Evolutionary conservation across 129 eudicot genomes (phyloP).

Genomic region (Cynara cardunculus): DNA sequence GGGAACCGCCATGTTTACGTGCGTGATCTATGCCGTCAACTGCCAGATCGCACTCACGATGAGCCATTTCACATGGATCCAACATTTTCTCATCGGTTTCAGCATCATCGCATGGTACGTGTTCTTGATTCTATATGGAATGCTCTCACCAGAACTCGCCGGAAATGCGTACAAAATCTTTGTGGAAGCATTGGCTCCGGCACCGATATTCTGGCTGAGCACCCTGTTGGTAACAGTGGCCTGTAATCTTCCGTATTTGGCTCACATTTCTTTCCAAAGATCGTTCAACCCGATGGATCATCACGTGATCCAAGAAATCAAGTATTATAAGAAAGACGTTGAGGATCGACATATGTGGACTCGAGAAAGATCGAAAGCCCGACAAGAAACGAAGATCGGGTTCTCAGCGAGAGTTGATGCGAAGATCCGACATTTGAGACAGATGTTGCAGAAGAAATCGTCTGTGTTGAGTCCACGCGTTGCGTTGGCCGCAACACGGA

Average conservation of each 20-base stretch:
- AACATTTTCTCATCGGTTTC: slow-evolving; percentile 73
- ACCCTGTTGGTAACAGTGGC: slow-evolving; percentile 65
- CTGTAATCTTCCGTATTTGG: slow-evolving; percentile 78
- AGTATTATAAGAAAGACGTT: slow-evolving; percentile 70
- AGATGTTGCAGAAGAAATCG: slow-evolving; percentile 64
- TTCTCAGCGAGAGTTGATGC: slow-evolving; percentile 84
- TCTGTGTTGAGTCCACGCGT: slow-evolving; percentile 35
- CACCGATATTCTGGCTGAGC: slow-evolving; percentile 81
- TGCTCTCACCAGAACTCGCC: slow-evolving; percentile 40
- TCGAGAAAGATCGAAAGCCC: slow-evolving; percentile 68
- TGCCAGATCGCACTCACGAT: slow-evolving; percentile 87
- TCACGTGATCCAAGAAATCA: slow-evolving; percentile 93
- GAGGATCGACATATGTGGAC: slow-evolving; percentile 84
- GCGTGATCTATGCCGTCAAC: slow-evolving; percentile 80
- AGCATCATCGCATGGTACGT: slow-evolving; percentile 73
- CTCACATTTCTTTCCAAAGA: slow-evolving; percentile 80
- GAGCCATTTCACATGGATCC: slow-evolving; percentile 98
- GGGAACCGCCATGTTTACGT: slow-evolving; percentile 94
- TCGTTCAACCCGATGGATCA: slow-evolving; percentile 90
- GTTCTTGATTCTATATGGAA: slow-evolving; percentile 60
- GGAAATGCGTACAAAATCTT: slow-evolving; percentile 60
- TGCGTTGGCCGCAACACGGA: slow-evolving; percentile 26
- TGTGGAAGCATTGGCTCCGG: slow-evolving; percentile 73
- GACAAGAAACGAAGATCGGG: slow-evolving; percentile 78
- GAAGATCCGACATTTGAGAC: slow-evolving; percentile 56